Evolutionary conservation across 106 monocot species (phyloP).

Genomic region (Acorus calamus): DNA sequence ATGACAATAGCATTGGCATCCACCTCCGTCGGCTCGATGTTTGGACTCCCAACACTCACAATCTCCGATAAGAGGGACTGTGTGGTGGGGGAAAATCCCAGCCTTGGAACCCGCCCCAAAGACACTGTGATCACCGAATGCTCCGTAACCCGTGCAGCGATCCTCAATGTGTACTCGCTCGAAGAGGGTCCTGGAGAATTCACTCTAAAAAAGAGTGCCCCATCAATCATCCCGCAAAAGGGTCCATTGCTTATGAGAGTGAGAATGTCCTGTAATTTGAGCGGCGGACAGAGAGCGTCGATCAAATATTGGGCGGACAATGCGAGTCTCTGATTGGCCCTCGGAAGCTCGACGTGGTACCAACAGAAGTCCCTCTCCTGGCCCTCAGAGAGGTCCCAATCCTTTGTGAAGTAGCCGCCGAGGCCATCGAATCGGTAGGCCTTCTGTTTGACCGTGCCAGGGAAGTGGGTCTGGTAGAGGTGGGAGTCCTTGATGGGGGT

Average conservation of each 20-base stretch:
- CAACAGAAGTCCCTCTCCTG: constrained; percentile 39
- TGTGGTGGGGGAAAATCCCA: constrained; percentile 52
- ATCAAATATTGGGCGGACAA: constrained; percentile 67
- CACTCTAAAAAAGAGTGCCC: constrained; percentile 68
- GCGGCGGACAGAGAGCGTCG: constrained; percentile 70
- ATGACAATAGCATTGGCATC: constrained; percentile 25
- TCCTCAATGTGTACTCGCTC: constrained; percentile 54
- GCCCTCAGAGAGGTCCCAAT: constrained; percentile 35
- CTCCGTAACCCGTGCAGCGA: constrained; percentile 77
- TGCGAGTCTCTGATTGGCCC: constrained; percentile 47
- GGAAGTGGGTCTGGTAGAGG: background rate
- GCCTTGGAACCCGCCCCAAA: constrained; percentile 65
- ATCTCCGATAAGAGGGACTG: constrained; percentile 65
- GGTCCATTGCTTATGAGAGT: constrained; percentile 78
- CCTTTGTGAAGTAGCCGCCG: constrained; percentile 28
- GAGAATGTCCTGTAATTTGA: constrained; percentile 92
- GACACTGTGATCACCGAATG: constrained; percentile 67
- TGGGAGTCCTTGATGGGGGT: no score
- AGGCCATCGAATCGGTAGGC: constrained; percentile 49
- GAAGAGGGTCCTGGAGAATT: constrained; percentile 73
- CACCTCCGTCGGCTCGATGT: background rate
- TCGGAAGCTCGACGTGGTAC: constrained; percentile 96
- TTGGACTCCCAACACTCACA: constrained; percentile 2
- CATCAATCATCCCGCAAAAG: constrained; percentile 57
- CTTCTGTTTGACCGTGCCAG: constrained; percentile 17